Evolutionary conservation across 306 rosid genomes (phyloP), one percentile per base, ranked within the genome.

Genomic region (Cajanus cajan): DNA sequence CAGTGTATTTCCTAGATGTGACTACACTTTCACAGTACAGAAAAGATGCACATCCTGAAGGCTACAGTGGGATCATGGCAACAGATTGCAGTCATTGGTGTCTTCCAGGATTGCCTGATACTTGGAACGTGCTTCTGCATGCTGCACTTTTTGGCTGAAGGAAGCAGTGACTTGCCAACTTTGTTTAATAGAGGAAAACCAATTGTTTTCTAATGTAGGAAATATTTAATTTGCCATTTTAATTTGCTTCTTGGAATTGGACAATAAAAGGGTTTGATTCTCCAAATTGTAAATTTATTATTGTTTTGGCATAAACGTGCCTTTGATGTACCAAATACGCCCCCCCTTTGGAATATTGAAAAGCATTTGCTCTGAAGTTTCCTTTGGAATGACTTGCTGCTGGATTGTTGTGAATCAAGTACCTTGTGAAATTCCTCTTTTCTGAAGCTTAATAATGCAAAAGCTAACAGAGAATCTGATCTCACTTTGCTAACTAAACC

Each of bases 41-140:
- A 4, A 95, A 93, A 79, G 99, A 95, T 22, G 98, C 89, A 10
- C 99, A 95, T 78, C 99, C 99, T 6, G 90, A 91, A 5, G 89
- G 80, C 0, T 95, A 89, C 6, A 90, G 98, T 71, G 93, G 96
- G 3, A 82, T 84, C 33, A 4, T 83, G 62, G 66, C 86, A 11
- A 87, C 78, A 1, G 99, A 95, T 74, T 95, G 99, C 69, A 95
- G 99, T 80, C 99, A 95, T 8, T 95, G 99, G 99, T 95, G 99
- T 62, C 97, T 95, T 51, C 99, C 99, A 0, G 99, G 99, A 0
- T 81, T 95, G 45, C 97, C 99, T 10, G 99, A 95, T 80, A 95
- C 99, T 19, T 95, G 99, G 99, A 95, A 95, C 59, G 74, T 87
- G 74, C 94, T 95, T 45, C 85, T 95, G 0, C 92, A 92, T 79